phyloP scores from a whole-genome alignment of 2,329 filamentous ascomycete species.

The Penicillium sp. region DNA sequence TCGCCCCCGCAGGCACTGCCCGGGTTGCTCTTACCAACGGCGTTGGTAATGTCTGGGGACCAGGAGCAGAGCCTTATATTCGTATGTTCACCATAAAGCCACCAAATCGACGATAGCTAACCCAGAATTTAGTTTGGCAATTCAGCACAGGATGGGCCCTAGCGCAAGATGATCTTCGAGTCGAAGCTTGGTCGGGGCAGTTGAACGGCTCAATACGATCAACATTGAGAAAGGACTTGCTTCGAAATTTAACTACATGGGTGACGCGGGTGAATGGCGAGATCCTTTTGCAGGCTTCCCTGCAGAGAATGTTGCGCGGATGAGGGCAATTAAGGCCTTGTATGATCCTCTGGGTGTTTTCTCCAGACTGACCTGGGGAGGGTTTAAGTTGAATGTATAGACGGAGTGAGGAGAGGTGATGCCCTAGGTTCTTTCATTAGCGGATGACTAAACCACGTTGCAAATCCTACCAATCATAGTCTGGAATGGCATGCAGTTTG shows the following conservation, averaged over 20 bases:
- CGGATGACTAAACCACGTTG: too few relatives aligned
- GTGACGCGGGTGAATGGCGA: conserved; percentile 45
- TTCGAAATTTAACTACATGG: conserved; percentile 45
- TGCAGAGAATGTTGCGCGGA: conserved; percentile 38
- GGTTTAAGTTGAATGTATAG: conserved; percentile 32
- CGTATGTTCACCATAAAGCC: conserved; percentile 28
- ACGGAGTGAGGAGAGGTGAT: too few relatives aligned
- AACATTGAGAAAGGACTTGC: conserved; percentile 38
- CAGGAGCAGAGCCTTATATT: conserved; percentile 36
- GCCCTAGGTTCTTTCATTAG: too few relatives aligned
- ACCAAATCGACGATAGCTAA: not conserved
- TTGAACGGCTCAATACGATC: conserved; percentile 36
- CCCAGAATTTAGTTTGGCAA: conserved; percentile 41
- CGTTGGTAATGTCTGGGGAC: conserved; percentile 46
- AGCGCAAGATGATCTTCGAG: conserved; percentile 41
- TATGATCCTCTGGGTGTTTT: conserved; percentile 44
- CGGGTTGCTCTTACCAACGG: conserved; percentile 42
- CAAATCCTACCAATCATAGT: too few relatives aligned
- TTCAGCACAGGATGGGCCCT: conserved; percentile 44
- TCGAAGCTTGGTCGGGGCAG: conserved; percentile 40
- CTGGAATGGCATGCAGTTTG: too few relatives aligned
- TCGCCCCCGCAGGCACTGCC: conserved; percentile 31
- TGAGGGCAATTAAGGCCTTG: conserved; percentile 34
- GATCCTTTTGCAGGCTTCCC: conserved; percentile 42
- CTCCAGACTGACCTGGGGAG: conserved; percentile 42